Conservation (phyloP, 306 rosid species). For the Glycine soja region DNA sequence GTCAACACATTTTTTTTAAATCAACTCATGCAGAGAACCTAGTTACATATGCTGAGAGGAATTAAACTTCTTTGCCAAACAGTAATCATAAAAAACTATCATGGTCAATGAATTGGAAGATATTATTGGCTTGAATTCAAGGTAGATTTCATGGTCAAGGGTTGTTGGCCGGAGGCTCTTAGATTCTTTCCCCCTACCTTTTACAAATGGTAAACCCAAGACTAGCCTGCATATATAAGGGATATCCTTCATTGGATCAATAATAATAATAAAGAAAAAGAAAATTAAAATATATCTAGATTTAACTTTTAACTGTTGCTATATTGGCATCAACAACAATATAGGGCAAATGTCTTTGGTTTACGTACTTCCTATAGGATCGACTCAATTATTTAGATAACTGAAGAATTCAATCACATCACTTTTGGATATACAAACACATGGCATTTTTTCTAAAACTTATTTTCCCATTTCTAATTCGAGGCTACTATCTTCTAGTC, state of each 20-base stretch:
- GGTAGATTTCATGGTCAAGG: no score
- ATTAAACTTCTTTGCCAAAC: no score
- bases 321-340: background rate
- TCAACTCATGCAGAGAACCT: no score
- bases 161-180: no score
- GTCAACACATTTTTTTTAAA: no score
- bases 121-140: no score
- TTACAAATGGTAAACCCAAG: conserved; percentile 94
- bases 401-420: conserved; percentile 3
- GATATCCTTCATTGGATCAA: conserved; percentile 15
- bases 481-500: conserved; percentile 94
- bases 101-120: no score
- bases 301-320: conserved; percentile 14
- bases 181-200: conserved; percentile 54
- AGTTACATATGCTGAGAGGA: no score
- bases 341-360: background rate
- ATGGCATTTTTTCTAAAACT: background rate
- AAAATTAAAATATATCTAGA: background rate
- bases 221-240: conserved; percentile 64
- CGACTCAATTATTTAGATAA: conserved; percentile 17
- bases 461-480: conserved; percentile 68
- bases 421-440: conserved; percentile 11
- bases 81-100: no score
- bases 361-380: no score
- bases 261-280: background rate